Base-by-base conservation (phyloP, 768 basidiomycete species). In the Tulasnella sp. region DNA sequence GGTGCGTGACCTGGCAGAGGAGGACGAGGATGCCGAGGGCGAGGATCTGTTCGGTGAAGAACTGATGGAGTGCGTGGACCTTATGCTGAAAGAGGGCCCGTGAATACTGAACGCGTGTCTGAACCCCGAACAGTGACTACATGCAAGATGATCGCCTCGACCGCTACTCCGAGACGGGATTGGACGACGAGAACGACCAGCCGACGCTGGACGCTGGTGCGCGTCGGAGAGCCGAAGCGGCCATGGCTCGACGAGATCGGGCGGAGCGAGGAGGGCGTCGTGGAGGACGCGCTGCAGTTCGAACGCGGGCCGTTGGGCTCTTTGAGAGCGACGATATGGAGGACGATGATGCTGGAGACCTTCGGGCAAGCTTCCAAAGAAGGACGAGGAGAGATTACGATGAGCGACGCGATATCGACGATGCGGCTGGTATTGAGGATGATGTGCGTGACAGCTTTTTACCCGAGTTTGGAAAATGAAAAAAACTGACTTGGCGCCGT, bases 31-130 rank as follows among this genome's bases (percentile, higher is more conserved):
- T n/a, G 58, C 31, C 10, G 93, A 94, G 34, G 94, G 94, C 48
- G 97, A 98, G 85, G 97, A 99, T 86, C 90, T 99, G 62, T 98
- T 97, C 85, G 94, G 89, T 44, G 91, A 96, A n/a, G 88, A 87
- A 74, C 83, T 88, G 83, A 85, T 94, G 80, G 90, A 93, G 85
- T 87, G 89, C 88, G 97, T 94, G n/a, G n/a, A n/a, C n/a, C n/a
- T n/a, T n/a, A n/a, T n/a, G n/a, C n/a, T n/a, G n/a, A n/a, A n/a
- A n/a, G n/a, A n/a, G n/a, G n/a, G n/a, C n/a, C n/a, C 82, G 94
- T 93, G 42, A 39, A 52, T 74, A 36, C 72, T 36, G 19, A 38
- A n/a, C 40, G 36, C 31, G 58, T 52, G 1, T 40, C 27, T 56
- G n/a, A 8, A 48, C 21, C 2, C 71, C 27, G 38, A 34, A 36